These are phyloP conservation scores for Basipetospora sp. DNA, from an alignment of 2,329 filamentous ascomycete genomes.

Conservation along the genomic window DNA sequence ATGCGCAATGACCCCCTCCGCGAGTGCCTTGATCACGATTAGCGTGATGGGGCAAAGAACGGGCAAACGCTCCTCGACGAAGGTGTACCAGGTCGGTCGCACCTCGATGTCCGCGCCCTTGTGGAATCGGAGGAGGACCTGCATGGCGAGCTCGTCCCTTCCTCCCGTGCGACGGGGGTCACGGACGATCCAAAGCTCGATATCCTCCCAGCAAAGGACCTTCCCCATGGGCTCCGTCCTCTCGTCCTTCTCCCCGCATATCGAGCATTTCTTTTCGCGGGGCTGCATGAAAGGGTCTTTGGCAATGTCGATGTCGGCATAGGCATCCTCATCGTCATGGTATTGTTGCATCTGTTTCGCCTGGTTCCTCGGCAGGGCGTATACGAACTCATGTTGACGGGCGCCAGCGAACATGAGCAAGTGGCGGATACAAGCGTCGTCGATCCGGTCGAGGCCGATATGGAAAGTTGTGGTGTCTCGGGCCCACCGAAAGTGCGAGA, in stretches of 20 bases:
- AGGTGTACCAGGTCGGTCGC: neutral
- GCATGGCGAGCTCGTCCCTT: neutral
- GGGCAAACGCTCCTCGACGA: slow-evolving; percentile 1
- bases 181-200: neutral
- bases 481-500: neutral
- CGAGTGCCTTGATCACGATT: neutral
- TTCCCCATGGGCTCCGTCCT: neutral
- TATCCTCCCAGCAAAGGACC: slow-evolving; percentile 3
- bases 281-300: neutral
- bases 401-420: neutral
- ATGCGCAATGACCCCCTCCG: neutral
- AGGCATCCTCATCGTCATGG: neutral
- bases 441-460: slow-evolving; percentile 1
- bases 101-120: neutral
- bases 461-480: neutral
- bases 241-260: neutral
- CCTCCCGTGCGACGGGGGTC: neutral
- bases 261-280: neutral
- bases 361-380: neutral
- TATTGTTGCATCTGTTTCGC: neutral
- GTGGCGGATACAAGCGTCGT: neutral
- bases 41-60: neutral
- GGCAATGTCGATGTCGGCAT: neutral
- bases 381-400: neutral
- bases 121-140: slow-evolving; percentile 1